Percentiles rank a stretch among this genome's conserved stretches.
These are phyloP conservation scores for Aspergillus brasiliensis DNA, from an alignment of 2,329 filamentous ascomycete genomes.

Conservation along the genomic window DNA sequence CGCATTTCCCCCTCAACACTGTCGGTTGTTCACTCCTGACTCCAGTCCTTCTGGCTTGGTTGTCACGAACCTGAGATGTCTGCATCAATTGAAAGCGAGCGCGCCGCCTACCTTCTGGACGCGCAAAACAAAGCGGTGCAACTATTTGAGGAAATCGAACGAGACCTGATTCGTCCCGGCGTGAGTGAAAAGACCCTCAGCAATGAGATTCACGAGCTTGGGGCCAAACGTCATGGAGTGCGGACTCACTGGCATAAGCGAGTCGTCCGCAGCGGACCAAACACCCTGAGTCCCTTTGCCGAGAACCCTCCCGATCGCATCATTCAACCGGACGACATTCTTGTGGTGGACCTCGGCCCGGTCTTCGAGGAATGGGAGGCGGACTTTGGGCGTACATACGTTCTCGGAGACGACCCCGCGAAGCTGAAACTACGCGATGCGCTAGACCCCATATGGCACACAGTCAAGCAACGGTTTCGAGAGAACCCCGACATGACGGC, in stretches of 20 bases:
- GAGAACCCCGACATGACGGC: conserved; percentile 51
- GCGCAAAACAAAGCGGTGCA: conserved; percentile 50
- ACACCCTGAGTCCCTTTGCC: conserved; percentile 52
- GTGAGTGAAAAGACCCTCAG: conserved; percentile 52
- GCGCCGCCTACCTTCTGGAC: conserved; percentile 45
- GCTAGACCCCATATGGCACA: conserved; percentile 51
- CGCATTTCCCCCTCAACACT: too few species aligned
- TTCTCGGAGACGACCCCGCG: conserved; percentile 50
- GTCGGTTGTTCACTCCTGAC: too few species aligned
- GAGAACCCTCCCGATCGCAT: conserved; percentile 55
- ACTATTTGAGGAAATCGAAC: conserved; percentile 53
- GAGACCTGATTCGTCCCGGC: conserved; percentile 50
- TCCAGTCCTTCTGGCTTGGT: too few species aligned
- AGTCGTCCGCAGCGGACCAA: conserved; percentile 53
- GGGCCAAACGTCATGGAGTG: conserved; percentile 46
- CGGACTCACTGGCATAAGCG: conserved; percentile 58
- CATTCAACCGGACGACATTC: conserved; percentile 53
- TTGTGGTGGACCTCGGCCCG: conserved; percentile 56
- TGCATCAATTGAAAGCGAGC: conserved; percentile 21
- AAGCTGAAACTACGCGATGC: conserved; percentile 51
- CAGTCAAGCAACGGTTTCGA: conserved; percentile 46
- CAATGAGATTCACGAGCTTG: conserved; percentile 52
- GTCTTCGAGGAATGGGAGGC: conserved; percentile 58
- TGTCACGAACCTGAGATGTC: not conserved
- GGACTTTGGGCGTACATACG: conserved; percentile 57